These are phyloP conservation scores for Sphagnum tenellum DNA, from an alignment of 225 moss, liverwort and hornwort genomes.

Conservation along the genomic window DNA sequence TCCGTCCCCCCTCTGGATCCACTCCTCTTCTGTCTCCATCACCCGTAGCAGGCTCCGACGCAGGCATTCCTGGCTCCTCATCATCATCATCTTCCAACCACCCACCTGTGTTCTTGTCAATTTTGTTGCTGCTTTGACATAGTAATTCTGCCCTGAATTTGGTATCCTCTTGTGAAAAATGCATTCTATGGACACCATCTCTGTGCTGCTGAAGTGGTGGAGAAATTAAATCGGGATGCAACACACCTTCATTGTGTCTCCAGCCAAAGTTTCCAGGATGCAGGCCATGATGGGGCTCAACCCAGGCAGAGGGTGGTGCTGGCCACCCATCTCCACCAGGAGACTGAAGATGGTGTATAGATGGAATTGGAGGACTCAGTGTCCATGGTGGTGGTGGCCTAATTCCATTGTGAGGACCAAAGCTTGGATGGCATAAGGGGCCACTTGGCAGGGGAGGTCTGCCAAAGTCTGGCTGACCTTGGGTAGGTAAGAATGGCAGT, in stretches of 20 bases:
- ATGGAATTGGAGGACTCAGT: not conserved
- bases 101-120: constrained; percentile 2
- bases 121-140: too few species aligned
- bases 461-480: not conserved
- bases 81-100: constrained; percentile 3
- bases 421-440: not conserved
- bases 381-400: constrained; percentile 1
- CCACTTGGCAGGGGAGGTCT: constrained; percentile 3
- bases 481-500: too few species aligned
- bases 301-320: not conserved
- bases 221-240: not conserved
- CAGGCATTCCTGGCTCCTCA: too few species aligned
- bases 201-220: too few species aligned
- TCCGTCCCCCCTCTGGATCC: not conserved
- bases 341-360: not conserved
- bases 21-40: not conserved
- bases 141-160: too few species aligned
- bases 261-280: not conserved
- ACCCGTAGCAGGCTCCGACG: too few species aligned
- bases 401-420: not conserved
- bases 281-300: not conserved
- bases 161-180: too few species aligned
- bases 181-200: too few species aligned
- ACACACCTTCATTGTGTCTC: not conserved
- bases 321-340: not conserved